These are phyloP conservation scores for Coprinopsis sp. DNA, from an alignment of 768 basidiomycete species.

Conservation along the genomic window DNA sequence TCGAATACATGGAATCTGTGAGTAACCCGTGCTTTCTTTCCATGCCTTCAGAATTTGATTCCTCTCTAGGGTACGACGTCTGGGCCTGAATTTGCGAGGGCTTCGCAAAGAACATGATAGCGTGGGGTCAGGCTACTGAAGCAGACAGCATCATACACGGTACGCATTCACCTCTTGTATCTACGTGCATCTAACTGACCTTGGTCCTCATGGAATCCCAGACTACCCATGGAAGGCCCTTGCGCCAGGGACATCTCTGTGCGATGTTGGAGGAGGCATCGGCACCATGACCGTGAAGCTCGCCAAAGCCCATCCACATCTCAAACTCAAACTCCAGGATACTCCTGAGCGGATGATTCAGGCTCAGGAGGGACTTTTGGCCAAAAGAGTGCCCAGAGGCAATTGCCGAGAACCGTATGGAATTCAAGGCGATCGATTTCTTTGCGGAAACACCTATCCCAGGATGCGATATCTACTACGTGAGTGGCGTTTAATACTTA, in stretches of 20 bases:
- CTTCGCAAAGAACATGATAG: slow-evolving; percentile 31
- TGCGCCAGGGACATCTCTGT: slow-evolving; percentile 23
- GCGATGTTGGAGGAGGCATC: slow-evolving; percentile 38
- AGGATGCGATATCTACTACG: slow-evolving; percentile 39
- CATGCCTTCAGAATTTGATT: not conserved
- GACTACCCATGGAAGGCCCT: slow-evolving; percentile 32
- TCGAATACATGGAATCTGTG: slow-evolving; percentile 23
- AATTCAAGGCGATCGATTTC: slow-evolving; percentile 38
- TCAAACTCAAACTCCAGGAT: slow-evolving; percentile 34
- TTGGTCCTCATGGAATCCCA: too few species aligned
- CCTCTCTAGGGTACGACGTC: slow-evolving; percentile 12
- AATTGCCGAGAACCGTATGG: slow-evolving; percentile 27
- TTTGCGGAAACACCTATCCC: slow-evolving; percentile 32
- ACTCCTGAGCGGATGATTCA: slow-evolving; percentile 26
- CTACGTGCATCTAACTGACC: not conserved
- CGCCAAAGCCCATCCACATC: slow-evolving; percentile 27
- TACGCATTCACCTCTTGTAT: slow-evolving; percentile 5
- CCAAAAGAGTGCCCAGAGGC: slow-evolving; percentile 31
- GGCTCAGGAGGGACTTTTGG: slow-evolving; percentile 33
- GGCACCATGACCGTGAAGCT: slow-evolving; percentile 33
- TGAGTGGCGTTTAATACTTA: slow-evolving; percentile 18
- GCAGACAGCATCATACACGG: slow-evolving; percentile 26
- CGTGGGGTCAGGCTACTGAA: slow-evolving; percentile 28
- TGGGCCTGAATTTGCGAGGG: slow-evolving; percentile 18
- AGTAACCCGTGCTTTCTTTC: not conserved